Base-by-base conservation (phyloP, 495 filamentous ascomycete species). In the Aspergillus olivimuriae region DNA sequence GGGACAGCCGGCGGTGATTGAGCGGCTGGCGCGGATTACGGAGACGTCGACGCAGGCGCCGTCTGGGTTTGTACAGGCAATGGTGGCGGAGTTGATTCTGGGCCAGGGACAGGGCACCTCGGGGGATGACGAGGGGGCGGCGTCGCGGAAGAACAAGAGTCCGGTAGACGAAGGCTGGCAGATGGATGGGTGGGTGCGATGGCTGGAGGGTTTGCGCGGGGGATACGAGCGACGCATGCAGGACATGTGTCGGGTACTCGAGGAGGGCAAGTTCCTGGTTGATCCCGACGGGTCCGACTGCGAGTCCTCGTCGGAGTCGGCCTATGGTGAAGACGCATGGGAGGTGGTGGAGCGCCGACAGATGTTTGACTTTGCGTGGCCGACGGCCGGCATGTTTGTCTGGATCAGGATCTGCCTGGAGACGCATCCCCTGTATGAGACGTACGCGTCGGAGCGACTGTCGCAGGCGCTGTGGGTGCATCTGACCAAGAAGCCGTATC, bases 371-470 rank as follows among this genome's bases (percentile, higher is more conserved):
- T 95, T 92, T 56, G 55, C 69, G 35, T 84, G 81, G 73, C 91
- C 90, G 1, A 75, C 81, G n/a, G 91, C 81, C 12, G 91, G 91
- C 49, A 95, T 95, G 90, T 95, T 95, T 58, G 61, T 92, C 17
- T 97, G 90, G 90, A 50, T 95, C 0, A 68, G 76, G 15, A 51
- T 92, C 17, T 60, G 76, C 34, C 77, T 91, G 44, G 72, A 82
- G 10, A 66, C 63, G 0, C 90, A 97, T 51, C 88, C 89, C 7
- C 69, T 94, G 16, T 77, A 62, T 28, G 64, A 68, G 5, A 62
- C 64, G 20, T 65, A 69, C 48, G 58, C 61, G 10, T 47, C 53
- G 0, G 47, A 62, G 19, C 59, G 63, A 22, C 69, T 89, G 0
- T 61, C 74, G 16, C 62, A 66, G 15, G 83, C 83, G 4, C 62